Evolutionary conservation across 805 yeast genomes (phyloP).

Genomic region (Lachancea nothofagi): DNA sequence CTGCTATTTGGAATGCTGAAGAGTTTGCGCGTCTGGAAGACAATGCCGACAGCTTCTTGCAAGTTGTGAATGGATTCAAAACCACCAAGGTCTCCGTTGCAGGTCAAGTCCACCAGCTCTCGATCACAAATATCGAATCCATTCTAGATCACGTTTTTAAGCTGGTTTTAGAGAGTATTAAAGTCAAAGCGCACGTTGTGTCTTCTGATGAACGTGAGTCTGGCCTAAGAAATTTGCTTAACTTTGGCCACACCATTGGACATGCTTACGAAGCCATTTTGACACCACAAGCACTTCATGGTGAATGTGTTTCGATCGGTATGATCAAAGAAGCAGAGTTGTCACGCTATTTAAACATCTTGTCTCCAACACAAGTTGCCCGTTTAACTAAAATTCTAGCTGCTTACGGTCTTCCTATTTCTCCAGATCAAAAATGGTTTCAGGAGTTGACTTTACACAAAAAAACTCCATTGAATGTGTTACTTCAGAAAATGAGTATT

Average conservation of each 20-base stretch:
- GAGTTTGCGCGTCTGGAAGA: conserved; percentile 83
- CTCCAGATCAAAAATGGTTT: conserved; percentile 67
- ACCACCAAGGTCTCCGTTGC: conserved; percentile 11
- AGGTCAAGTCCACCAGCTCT: conserved; percentile 37
- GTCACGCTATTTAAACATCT: conserved; percentile 81
- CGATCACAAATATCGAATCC: conserved; percentile 55
- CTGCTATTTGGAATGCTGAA: conserved; percentile 91
- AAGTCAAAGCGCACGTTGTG: conserved; percentile 91
- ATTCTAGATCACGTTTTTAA: conserved; percentile 70
- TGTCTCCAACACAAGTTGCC: conserved; percentile 91
- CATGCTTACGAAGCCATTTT: conserved; percentile 98
- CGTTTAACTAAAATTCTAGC: conserved; percentile 75
- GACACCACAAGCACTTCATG: conserved; percentile 94
- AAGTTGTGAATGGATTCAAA: conserved; percentile 47
- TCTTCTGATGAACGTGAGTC: conserved; percentile 93
- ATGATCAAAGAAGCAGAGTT: conserved; percentile 92
- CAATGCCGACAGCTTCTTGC: conserved; percentile 63
- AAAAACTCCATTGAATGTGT: conserved; percentile 66
- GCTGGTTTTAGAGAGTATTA: conserved; percentile 78
- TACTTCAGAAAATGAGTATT: conserved; percentile 82
- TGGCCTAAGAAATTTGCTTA: conserved; percentile 82
- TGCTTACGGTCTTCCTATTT: conserved; percentile 81
- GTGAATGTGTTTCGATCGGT: conserved; percentile 99
- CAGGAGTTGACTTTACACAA: conserved; percentile 63
- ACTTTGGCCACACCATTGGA: conserved; percentile 96